Conservation (phyloP, 2,329 filamentous ascomycete genomes). For the Calonectria pteridis region DNA sequence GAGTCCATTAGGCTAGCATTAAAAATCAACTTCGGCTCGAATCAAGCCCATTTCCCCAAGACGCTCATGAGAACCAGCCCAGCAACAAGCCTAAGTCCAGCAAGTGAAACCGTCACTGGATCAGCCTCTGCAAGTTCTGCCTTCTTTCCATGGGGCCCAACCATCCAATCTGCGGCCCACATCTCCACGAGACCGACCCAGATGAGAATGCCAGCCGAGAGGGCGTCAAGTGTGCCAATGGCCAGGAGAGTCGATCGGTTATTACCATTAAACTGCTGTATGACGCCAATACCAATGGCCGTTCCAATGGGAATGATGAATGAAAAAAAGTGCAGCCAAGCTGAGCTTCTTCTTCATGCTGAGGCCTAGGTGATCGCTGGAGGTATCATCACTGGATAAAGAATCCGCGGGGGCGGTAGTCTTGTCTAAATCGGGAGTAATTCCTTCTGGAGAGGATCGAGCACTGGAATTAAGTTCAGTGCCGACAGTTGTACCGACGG, state of each 20-base stretch:
- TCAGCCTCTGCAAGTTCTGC: conserved; percentile 67
- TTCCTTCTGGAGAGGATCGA: conserved; percentile 36
- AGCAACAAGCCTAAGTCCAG: conserved; percentile 65
- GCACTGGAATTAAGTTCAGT: conserved; percentile 34
- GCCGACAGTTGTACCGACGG: conserved; percentile 56
- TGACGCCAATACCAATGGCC: conserved; percentile 81
- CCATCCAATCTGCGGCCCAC: conserved; percentile 81
- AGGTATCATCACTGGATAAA: conserved; percentile 27
- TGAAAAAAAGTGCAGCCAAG: conserved; percentile 73
- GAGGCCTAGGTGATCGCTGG: conserved; percentile 39
- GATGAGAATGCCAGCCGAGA: conserved; percentile 81
- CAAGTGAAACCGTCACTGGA: conserved; percentile 61
- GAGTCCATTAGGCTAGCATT: neutral
- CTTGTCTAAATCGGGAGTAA: conserved; percentile 45
- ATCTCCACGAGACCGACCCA: conserved; percentile 87
- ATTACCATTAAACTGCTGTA: conserved; percentile 80
- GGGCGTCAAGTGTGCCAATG: conserved; percentile 79
- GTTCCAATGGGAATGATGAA: conserved; percentile 83
- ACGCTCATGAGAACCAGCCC: conserved; percentile 79
- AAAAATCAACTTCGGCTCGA: neutral
- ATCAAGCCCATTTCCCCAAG: conserved; percentile 77
- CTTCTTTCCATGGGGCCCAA: conserved; percentile 54
- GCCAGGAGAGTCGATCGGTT: conserved; percentile 76
- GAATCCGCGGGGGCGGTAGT: conserved; percentile 40
- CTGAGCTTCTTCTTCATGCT: conserved; percentile 65